Base-by-base conservation (phyloP, 2,329 filamentous ascomycete species). In the Grosmannia serpens region DNA sequence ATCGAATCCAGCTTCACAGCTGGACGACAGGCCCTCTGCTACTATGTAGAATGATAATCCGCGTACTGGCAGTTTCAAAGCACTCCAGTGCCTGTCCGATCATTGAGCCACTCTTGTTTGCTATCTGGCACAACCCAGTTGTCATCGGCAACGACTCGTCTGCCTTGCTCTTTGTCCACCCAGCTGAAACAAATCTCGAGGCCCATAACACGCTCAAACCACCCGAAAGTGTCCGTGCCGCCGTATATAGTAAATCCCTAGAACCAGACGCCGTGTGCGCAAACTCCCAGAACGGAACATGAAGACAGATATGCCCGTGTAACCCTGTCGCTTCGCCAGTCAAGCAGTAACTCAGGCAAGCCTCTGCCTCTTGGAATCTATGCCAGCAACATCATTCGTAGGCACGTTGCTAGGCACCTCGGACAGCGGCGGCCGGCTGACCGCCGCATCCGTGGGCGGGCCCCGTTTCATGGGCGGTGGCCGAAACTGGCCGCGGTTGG, bases 401-500 rank as follows among this genome's bases (percentile, higher is more conserved):
- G 67, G 59, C 15, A 67, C 63, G 52, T 82, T 83, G 15, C 71
- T 72, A 11, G 79, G 71, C 17, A 83, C 70, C 57, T 84, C 81
- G 2, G 74, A 73, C 53, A 84, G 64, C 2, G 78, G 76, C 13
- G 77, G 66, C 60, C 80, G 73, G 33, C 62, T 66, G 0, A 61
- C 65, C 9, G 58, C 66, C 1, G 38, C 17, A 8, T 61, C 61
- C 1, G 35, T 59, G 1, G 70, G 68, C 46, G 70, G 66, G 3
- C 78, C 75, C 35, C 80, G 71, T 68, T 82, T 83, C 71, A 84
- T 80, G 0, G 81, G 83, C 1, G 78, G 79, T 13, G 82, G 82
- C 20, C 77, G 77, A 63, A 84, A 86, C 63, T 77, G 76, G n/a
- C 74, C 73, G 35, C 82, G 72, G 64, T 85, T 86, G 10, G 73